These are phyloP conservation scores for Vinca minor DNA, from an alignment of 257 asterid species.

Conservation along the genomic window DNA sequence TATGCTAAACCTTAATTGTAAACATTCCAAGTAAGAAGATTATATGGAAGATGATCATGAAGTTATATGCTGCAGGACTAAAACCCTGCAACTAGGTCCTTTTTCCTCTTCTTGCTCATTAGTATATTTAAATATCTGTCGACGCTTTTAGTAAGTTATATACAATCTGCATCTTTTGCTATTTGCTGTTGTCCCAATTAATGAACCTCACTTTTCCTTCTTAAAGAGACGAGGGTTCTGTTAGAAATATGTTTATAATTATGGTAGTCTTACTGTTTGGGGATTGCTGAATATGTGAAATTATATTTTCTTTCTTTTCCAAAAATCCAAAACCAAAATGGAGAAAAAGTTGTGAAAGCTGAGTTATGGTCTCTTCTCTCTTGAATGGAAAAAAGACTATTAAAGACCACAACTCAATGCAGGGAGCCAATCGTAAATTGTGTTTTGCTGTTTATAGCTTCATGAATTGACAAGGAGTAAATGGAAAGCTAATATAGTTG, in stretches of 20 bases:
- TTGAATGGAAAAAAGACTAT: background rate
- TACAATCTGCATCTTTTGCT: background rate
- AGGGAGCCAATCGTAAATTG: background rate
- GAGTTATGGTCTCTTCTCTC: background rate
- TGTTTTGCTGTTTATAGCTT: background rate
- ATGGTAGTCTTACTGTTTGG: background rate
- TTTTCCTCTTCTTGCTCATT: background rate
- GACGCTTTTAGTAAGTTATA: background rate
- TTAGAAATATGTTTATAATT: background rate
- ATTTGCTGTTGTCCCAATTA: background rate
- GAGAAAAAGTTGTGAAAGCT: background rate
- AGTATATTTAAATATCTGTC: background rate
- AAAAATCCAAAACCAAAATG: background rate
- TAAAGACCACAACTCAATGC: background rate
- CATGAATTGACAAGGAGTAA: background rate
- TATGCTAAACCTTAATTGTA: background rate
- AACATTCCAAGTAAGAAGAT: background rate
- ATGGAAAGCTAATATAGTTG: background rate
- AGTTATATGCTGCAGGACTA: background rate
- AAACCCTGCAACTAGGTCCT: background rate
- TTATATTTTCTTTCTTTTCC: background rate
- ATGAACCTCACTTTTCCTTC: background rate
- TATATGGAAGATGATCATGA: background rate
- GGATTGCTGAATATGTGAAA: background rate
- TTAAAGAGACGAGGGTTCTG: background rate